A percentile compares a stretch with the other conserved stretches of the same genome.
Conservation (phyloP, 805 yeast genomes). For the Teunomyces kruisii region DNA sequence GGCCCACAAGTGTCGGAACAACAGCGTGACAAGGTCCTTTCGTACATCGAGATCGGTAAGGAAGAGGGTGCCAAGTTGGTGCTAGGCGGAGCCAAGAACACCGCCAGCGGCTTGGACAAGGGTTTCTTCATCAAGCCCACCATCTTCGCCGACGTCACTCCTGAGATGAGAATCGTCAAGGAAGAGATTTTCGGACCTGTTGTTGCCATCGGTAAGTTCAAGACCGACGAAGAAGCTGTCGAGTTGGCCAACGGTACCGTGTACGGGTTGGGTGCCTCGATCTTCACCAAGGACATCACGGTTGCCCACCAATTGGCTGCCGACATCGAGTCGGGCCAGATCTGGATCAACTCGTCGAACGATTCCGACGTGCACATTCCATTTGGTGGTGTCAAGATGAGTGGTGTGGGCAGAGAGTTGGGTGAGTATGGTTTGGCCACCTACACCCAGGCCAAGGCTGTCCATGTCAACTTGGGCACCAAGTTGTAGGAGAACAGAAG, state of each 20-base stretch:
- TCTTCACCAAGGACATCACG: constrained; percentile 67
- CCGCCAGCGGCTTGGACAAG: constrained; percentile 36
- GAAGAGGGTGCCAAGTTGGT: constrained; percentile 44
- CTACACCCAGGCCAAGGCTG: constrained; percentile 37
- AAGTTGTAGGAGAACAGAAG: constrained; percentile 23
- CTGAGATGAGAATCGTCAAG: constrained; percentile 61
- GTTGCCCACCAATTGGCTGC: constrained; percentile 65
- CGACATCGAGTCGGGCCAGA: constrained; percentile 45
- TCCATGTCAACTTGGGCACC: constrained; percentile 56
- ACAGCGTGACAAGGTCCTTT: constrained; percentile 52
- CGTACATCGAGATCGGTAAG: constrained; percentile 43
- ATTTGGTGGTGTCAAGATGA: constrained; percentile 37
- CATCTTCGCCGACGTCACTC: constrained; percentile 67
- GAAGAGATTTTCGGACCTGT: constrained; percentile 94
- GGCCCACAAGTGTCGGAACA: constrained; percentile 63
- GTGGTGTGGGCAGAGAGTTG: constrained; percentile 44
- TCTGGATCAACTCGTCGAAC: constrained; percentile 48
- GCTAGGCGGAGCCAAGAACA: constrained; percentile 41
- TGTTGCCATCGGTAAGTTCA: constrained; percentile 64
- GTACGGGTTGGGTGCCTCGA: constrained; percentile 82
- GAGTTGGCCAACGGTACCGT: constrained; percentile 66
- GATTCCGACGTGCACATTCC: constrained; percentile 43
- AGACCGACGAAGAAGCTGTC: constrained; percentile 66
- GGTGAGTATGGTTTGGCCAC: constrained; percentile 37
- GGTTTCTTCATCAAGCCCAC: constrained; percentile 79